Base-by-base conservation (phyloP, 257 asterid genomes). In the Scutellaria minor region DNA sequence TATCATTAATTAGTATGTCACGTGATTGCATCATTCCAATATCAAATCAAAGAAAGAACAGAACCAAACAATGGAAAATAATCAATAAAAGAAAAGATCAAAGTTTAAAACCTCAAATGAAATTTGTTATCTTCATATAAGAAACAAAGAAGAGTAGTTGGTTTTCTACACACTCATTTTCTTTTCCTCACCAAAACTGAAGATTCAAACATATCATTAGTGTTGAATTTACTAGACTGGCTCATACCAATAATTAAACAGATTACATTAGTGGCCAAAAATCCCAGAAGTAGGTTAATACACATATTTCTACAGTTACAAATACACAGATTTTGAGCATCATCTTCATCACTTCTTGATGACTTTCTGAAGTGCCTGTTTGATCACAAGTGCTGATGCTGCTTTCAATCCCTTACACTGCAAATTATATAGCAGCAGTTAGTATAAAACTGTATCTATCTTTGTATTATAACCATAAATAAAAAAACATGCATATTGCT, bases 311-410 rank as follows among this genome's bases (percentile, higher is more conserved):
- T 78, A 64, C 77, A 77, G 53, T 57, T 67, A 66, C 18, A 72
- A 50, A 51, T 64, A 46, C 50, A 55, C 52, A 62, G 54, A 59
- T 51, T 63, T 11, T 42, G 14, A 74, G 55, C 45, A 69, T 47
- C 67, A 71, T 64, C 77, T 74, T 85, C 86, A 86, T 37, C 77
- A 62, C 74, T 85, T 85, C 66, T 63, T 53, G 60, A 84, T 74
- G 46, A 84, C 79, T 75, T 77, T 85, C 80, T 83, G 91, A 75
- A 95, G 72, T 60, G 88, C 92, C 71, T 86, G 90, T 79, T 76
- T 86, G 83, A 90, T 86, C 75, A 70, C 81, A 62, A 74, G 75
- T 6, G 84, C 80, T 48, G 98, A 79, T 70, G 88, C 74, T 54
- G 81, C 78, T 85, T 83, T 90, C 58, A 83, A 78, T 74, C 88